Evolutionary conservation across 1,284 basidiomycete species (phyloP), one percentile per base, ranked within the genome.

Genomic region (Leccinum solheimii): DNA sequence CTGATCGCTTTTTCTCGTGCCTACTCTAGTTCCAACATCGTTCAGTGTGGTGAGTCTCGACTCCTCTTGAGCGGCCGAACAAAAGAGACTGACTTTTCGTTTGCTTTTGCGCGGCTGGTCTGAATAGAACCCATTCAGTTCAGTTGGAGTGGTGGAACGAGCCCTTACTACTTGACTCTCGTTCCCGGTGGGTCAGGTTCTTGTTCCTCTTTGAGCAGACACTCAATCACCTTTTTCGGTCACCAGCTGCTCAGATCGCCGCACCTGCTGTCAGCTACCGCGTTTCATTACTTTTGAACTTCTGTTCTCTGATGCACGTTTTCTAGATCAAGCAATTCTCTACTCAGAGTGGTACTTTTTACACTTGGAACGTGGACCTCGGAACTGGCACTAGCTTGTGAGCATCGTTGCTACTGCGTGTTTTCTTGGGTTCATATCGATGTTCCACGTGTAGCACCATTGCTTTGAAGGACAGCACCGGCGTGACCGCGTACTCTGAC

Each of bases 341-440:
- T 19, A 60, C 72, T 4, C 81, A 82, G 64, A 67, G 68, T 6
- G 81, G 77, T 1, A 84, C 75, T 13, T 74, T 70, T 43, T 68
- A 78, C 66, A 90, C 88, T 13, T 94, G 90, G 90, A 75, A 54
- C 14, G 86, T 86, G 56, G 80, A 90, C 72, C 69, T 92, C 23
- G 64, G 73, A 2, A 56, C 77, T 0, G 81, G 80, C 40, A 85
- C 83, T 34, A 67, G 74, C 48, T 77, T 92, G 91, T 92, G 71
- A 64, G 66, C 19, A 48, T 48, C 45, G 19, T 48, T 48, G 45
- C 8, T 48, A 3, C 49, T 10, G 19, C 16, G 23, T 23, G 23
- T 50, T 27, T 26, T 27, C 9, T 51, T 7, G 38, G 10, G 10
- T 43, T 19, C 21, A 57, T 68, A 1, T 48, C 64, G 3, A 63